phyloP scores from a whole-genome alignment of 1,284 basidiomycete genomes.

The Moesziomyces globuligerus region DNA sequence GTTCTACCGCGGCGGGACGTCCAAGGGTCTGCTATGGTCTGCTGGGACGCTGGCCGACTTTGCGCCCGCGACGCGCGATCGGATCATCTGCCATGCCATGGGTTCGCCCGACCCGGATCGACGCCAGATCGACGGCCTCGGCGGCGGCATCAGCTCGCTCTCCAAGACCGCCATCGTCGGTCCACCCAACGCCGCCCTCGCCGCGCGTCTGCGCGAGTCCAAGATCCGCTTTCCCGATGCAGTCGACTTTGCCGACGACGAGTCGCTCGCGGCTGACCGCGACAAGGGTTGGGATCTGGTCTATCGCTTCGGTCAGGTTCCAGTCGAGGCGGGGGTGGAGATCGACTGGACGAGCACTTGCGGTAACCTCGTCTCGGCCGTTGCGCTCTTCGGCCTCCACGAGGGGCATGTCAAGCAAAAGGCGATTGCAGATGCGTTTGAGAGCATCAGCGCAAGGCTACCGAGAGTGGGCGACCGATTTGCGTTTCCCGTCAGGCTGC shows the following conservation, averaged over 20 bases:
- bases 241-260: constrained; percentile 48
- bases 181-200: constrained; percentile 23
- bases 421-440: constrained; percentile 16
- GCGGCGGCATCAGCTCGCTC: constrained; percentile 80
- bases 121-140: constrained; percentile 78
- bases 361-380: constrained; percentile 64
- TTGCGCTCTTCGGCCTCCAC: constrained; percentile 52
- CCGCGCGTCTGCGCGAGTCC: not conserved
- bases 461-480: constrained; percentile 11
- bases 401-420: constrained; percentile 26
- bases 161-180: constrained; percentile 81
- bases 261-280: constrained; percentile 9
- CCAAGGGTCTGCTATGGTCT: constrained; percentile 80
- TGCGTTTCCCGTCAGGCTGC: constrained; percentile 39
- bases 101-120: constrained; percentile 82
- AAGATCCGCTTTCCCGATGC: constrained; percentile 26
- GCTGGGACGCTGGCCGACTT: constrained; percentile 67
- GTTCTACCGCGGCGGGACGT: constrained; percentile 76
- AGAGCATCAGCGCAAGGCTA: not conserved
- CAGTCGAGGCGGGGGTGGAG: constrained; percentile 32
- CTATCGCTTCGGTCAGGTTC: constrained; percentile 66
- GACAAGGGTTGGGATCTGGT: constrained; percentile 57
- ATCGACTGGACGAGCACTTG: constrained; percentile 65
- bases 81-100: constrained; percentile 76
- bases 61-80: constrained; percentile 66